Evolutionary conservation across 78 protist species (phyloP), one percentile per base, ranked within the genome.

Genomic region (Chrysochromulina parva): DNA sequence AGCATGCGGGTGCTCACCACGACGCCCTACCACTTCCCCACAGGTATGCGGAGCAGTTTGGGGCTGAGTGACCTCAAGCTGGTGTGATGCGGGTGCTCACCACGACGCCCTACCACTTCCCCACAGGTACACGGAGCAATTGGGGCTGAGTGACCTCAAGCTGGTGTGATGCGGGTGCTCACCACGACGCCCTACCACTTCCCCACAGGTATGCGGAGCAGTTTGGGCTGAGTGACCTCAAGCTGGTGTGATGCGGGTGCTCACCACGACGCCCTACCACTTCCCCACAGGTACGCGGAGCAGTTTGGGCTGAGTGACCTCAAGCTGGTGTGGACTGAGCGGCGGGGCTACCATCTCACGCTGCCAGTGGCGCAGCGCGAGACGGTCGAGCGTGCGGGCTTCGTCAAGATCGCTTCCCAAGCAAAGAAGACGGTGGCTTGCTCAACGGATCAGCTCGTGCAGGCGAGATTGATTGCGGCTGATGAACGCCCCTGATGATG

Each of bases 381-480:
- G n/a, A 4, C 26, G 3, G 81, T 6, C 11, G 54, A 19, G 88
- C 67, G 6, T 2, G 26, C 9, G 53, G 28, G 4, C n/a, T 54
- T 85, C 89, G 28, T 85, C 47, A 28, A 28, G 54, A 28, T 54
- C 22, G 22, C 10, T 17, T 0, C 16, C 13, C 4, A 4, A 54
- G 7, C 55, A 16, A 73, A 73, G 54, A 1, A 10, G 81, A 73
- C 81, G 19, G 54, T 85, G 22, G 26, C 7, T 2, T 82, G 60
- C 88, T 82, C 52, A 24, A 82, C 67, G 9, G 86, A 80, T 19
- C 7, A 80, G 86, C 59, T 54, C 17, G 62, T 9, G 60, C 92
- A 90, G 24, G 7, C 85, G 55, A 13, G 85, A 52, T 6, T 71
- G n/a, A 38, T 38, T 38, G 38, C 38, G 38, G 38, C 38, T 38